Conservation (phyloP, 495 filamentous ascomycete species). For the Hypoxylon trugodes region DNA sequence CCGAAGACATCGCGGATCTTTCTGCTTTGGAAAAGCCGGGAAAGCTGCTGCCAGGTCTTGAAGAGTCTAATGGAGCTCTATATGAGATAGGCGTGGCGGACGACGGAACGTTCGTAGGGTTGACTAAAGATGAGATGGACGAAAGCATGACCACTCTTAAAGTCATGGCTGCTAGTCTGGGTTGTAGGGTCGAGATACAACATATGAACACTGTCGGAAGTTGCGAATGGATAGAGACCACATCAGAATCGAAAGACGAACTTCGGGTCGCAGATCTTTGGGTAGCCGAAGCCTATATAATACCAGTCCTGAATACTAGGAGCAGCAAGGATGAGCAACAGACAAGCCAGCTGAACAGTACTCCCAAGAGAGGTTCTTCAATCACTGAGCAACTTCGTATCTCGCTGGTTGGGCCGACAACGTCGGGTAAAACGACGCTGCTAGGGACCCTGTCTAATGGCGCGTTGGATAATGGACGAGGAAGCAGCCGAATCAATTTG, state of each 20-base stretch:
- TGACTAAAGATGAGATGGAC: constrained; percentile 90
- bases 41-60: constrained; percentile 78
- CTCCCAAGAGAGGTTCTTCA: constrained; percentile 43
- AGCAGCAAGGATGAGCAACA: constrained; percentile 17
- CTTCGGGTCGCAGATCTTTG: constrained; percentile 68
- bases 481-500: constrained; percentile 84
- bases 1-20: constrained; percentile 65
- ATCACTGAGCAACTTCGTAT: constrained; percentile 83
- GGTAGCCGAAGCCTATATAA: constrained; percentile 81
- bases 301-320: constrained; percentile 48
- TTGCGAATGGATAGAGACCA: constrained; percentile 75
- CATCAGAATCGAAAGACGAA: constrained; percentile 23
- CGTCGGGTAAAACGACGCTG: constrained; percentile 92
- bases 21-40: constrained; percentile 65
- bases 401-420: constrained; percentile 87
- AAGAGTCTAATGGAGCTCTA: constrained; percentile 90
- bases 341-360: constrained; percentile 1
- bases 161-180: constrained; percentile 90
- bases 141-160: constrained; percentile 85
- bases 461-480: constrained; percentile 88
- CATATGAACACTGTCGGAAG: constrained; percentile 86
- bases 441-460: constrained; percentile 88
- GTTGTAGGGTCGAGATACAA: constrained; percentile 85
- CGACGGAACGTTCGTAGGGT: constrained; percentile 88
- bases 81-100: constrained; percentile 98